phyloP scores from a whole-genome alignment of 805 yeast genomes.

The Ogataea methanolica region DNA sequence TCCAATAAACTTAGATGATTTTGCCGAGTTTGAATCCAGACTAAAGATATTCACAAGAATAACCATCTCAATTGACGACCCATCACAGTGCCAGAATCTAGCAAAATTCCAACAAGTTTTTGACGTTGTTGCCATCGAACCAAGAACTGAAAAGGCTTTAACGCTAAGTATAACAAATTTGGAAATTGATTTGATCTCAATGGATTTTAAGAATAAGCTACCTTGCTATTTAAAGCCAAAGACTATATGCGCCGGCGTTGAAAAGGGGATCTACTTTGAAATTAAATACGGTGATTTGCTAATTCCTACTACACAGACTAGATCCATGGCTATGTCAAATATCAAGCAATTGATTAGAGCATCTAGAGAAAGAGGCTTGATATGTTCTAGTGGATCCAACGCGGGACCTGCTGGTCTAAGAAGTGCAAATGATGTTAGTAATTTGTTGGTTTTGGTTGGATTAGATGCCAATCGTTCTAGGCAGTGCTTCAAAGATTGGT shows the following conservation, averaged over 20 bases:
- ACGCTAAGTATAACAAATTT: constrained; percentile 68
- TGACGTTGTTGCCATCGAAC: constrained; percentile 80
- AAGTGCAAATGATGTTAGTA: constrained; percentile 62
- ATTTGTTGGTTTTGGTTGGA: constrained; percentile 65
- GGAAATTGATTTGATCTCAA: constrained; percentile 78
- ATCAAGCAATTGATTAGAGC: constrained; percentile 74
- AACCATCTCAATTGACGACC: constrained; percentile 73
- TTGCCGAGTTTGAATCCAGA: constrained; percentile 33
- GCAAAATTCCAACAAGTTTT: constrained; percentile 42
- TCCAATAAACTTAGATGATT: constrained; percentile 38
- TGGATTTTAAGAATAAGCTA: constrained; percentile 58
- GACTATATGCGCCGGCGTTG: constrained; percentile 75
- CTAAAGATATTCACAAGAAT: constrained; percentile 59
- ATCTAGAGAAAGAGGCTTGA: constrained; percentile 72
- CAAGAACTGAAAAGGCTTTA: constrained; percentile 73
- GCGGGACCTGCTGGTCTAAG: constrained; percentile 45
- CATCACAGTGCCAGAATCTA: constrained; percentile 66
- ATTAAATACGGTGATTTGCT: constrained; percentile 60
- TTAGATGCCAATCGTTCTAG: constrained; percentile 59
- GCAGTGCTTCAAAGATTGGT: constrained; percentile 51
- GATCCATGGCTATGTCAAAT: constrained; percentile 67
- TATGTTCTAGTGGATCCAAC: constrained; percentile 73
- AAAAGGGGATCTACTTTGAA: constrained; percentile 80
- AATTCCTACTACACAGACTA: constrained; percentile 22
- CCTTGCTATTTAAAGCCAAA: constrained; percentile 82